Percentiles rank a stretch among this genome's conserved stretches.
Conservation (phyloP, 495 filamentous ascomycete species). For the Corynascus novoguineensis region DNA sequence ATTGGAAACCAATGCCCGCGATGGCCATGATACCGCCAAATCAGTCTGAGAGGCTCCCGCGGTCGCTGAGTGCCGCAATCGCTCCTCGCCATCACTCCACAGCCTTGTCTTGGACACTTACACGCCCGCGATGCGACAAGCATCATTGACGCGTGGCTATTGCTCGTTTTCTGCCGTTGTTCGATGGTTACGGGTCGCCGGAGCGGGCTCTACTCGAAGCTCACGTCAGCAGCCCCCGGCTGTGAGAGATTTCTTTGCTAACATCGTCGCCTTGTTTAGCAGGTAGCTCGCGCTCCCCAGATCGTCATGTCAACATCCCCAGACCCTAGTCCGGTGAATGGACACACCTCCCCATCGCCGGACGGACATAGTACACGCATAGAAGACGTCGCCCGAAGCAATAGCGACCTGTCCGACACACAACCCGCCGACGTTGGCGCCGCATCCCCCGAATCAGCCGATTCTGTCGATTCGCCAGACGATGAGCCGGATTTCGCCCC, state of each 20-base stretch:
- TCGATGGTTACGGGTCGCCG: conserved; percentile 35
- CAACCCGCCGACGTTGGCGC: conserved; percentile 29
- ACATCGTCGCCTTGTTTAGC: conserved; percentile 44
- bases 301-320: conserved; percentile 48
- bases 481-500: conserved; percentile 53
- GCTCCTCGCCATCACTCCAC: conserved; percentile 32
- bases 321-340: conserved; percentile 41
- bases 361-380: conserved; percentile 24
- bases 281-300: conserved; percentile 35
- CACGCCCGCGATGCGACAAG: conserved; percentile 42
- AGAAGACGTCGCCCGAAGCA: conserved; percentile 34
- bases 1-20: conserved; percentile 32
- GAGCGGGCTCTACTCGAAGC: conserved; percentile 26
- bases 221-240: conserved; percentile 16
- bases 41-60: conserved; percentile 17
- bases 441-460: conserved; percentile 46
- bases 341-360: conserved; percentile 32
- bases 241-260: conserved; percentile 32
- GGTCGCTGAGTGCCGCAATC: conserved; percentile 34
- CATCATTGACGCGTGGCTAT: conserved; percentile 28
- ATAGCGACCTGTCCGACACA: conserved; percentile 46
- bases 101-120: conserved; percentile 45
- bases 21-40: conserved; percentile 24
- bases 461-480: conserved; percentile 55
- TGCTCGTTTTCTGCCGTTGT: conserved; percentile 20